phyloP scores from a whole-genome alignment of 441 rosid genomes.

The Pelargonium citronellum region DNA sequence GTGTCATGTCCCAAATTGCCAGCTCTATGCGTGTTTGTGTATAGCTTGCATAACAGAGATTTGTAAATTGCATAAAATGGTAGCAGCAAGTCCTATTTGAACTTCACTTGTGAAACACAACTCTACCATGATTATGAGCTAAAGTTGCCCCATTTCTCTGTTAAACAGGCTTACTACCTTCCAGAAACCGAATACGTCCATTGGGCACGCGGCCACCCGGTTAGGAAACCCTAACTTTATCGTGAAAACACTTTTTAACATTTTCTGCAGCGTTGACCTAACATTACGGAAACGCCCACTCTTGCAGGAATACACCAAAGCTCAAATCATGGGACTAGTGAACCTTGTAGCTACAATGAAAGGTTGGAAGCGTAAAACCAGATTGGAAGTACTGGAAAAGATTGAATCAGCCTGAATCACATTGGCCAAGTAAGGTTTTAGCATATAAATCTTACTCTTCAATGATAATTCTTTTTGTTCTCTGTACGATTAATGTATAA shows the following conservation, averaged over 20 bases:
- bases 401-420: constrained; percentile 40
- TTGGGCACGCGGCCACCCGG: constrained; percentile 96
- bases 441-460: constrained; percentile 3
- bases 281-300: background rate
- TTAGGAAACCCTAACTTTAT: constrained; percentile 29
- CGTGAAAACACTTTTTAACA: background rate
- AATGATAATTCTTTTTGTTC: constrained; percentile 8
- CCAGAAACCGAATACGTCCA: constrained; percentile 95
- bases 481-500: constrained; percentile 28
- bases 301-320: constrained; percentile 70
- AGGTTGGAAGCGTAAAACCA: constrained; percentile 92
- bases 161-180: constrained; percentile 77
- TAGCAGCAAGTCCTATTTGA: background rate
- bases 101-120: background rate
- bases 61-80: background rate
- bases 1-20: too few relatives aligned
- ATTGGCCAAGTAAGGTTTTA: constrained; percentile 21
- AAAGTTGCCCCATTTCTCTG: constrained; percentile 6
- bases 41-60: background rate
- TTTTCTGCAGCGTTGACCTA: background rate
- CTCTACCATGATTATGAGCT: constrained; percentile 7
- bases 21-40: too few relatives aligned
- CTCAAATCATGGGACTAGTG: constrained; percentile 68
- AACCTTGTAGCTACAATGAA: constrained; percentile 89
- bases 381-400: constrained; percentile 76